Evolutionary conservation across 2,329 filamentous ascomycete genomes (phyloP), one percentile per base, ranked within the genome.

Genomic region (Dothiorella sarmentorum): DNA sequence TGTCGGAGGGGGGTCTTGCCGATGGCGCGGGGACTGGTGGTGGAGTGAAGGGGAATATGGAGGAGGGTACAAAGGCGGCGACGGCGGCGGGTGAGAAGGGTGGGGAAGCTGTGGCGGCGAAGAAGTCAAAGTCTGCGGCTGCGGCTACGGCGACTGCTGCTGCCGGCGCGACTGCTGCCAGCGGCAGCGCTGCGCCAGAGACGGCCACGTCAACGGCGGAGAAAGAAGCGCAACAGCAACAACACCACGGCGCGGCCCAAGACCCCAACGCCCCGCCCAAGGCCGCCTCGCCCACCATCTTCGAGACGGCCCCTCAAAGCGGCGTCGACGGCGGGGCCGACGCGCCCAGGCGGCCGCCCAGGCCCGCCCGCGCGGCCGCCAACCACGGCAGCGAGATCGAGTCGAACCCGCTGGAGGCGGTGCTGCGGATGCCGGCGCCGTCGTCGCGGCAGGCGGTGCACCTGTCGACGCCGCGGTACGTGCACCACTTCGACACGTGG

Each of bases 401-500:
- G 4, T 33, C 64, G 9, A 75, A 74, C 42, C 68, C 73, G 2
- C 62, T 75, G 18, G 74, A 76, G 27, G 74, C 71, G 17, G 71
- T 76, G 3, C 67, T 76, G 13, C 69, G 75, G 58, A 75, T 76
- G 66, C 73, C 74, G 9, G 69, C 71, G 1, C 71, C 72, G 1
- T 63, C 66, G 9, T 73, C 76, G 47, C 81, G 82, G 64, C 82
- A n/a, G n/a, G n/a, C 84, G 20, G 87, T 87, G 4, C 86, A 91
- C 69, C 82, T 89, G 69, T 80, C 85, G 47, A 83, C 90, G 0
- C 84, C 89, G 7, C 89, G 87, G 1, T 95, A 96, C 69, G 86
- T 96, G 31, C 94, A 99, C 76, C 91, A 97, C 75, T 99, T 99
- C 74, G 93, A 99, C 75, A 96, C 88, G 22, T 99, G 94, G 74